Conservation (phyloP, 139 green algal species). For the Picochlorum sp. region DNA sequence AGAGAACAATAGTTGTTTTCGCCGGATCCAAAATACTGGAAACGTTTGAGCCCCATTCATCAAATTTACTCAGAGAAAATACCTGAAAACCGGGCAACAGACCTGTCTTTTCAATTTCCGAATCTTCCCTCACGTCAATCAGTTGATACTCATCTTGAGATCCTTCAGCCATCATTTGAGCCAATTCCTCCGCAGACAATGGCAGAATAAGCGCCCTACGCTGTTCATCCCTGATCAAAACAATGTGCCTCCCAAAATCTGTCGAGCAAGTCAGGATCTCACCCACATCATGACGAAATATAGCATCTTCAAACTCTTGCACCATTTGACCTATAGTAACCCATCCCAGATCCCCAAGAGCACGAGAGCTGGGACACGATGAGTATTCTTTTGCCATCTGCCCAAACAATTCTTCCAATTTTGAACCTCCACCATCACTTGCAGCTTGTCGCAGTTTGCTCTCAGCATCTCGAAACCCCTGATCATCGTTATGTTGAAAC, state of each 20-base stretch:
- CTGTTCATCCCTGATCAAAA: not conserved
- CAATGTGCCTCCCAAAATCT: conserved; percentile 1
- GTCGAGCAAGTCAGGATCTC: not conserved
- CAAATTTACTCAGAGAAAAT: not conserved
- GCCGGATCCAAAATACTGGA: conserved; percentile 27
- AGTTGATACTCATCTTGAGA: conserved; percentile 8
- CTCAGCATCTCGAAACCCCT: not conserved
- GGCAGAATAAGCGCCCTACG: not conserved
- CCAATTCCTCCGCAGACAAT: not conserved
- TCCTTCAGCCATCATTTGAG: not conserved
- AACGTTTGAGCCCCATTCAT: conserved; percentile 10
- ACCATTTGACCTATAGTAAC: conserved; percentile 4
- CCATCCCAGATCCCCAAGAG: conserved; percentile 1
- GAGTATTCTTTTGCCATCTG: not conserved
- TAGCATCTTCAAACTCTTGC: conserved; percentile 1
- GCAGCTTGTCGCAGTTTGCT: not conserved
- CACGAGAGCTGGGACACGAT: not conserved
- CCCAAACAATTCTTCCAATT: not conserved
- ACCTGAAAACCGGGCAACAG: not conserved
- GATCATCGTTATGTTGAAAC: not conserved
- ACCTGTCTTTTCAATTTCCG: not conserved
- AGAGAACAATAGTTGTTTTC: conserved; percentile 54
- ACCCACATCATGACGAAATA: not conserved
- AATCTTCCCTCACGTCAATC: conserved; percentile 25
- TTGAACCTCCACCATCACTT: not conserved